These are phyloP conservation scores for Quercus phellos DNA, from an alignment of 331 rosid genomes.

Conservation along the genomic window DNA sequence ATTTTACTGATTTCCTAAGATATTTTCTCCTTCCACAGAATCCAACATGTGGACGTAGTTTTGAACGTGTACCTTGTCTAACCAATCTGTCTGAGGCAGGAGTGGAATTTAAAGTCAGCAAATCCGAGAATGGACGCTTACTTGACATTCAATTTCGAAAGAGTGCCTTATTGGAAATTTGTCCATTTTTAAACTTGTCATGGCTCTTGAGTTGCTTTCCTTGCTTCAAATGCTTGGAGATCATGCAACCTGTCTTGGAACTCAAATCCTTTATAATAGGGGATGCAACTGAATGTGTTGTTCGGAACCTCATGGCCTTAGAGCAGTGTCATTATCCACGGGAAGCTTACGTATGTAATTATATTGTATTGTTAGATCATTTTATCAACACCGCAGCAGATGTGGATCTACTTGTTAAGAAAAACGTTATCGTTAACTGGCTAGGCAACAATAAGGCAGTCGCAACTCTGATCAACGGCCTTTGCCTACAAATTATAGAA, in stretches of 20 bases:
- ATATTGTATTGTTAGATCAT: slow-evolving; percentile 29
- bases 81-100: not conserved
- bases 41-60: not conserved
- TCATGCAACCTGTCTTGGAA: not conserved
- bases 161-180: fast-evolving
- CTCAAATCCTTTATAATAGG: not conserved
- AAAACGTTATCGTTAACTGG: slow-evolving; percentile 19
- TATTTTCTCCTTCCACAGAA: no score
- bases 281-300: not conserved
- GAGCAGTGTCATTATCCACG: slow-evolving; percentile 45
- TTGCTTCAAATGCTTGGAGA: slow-evolving; percentile 32
- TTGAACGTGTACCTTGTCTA: not conserved
- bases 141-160: not conserved
- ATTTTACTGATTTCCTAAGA: not conserved
- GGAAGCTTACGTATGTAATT: slow-evolving; percentile 35
- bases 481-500: not conserved
- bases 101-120: not conserved
- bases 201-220: slow-evolving; percentile 19
- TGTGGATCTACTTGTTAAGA: slow-evolving; percentile 11
- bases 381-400: slow-evolving; percentile 20
- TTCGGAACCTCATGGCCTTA: slow-evolving; percentile 17
- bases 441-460: not conserved
- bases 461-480: not conserved
- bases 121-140: fast-evolving
- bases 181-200: not conserved